Percentiles rank a stretch among this genome's conserved stretches.
Evolutionary conservation across 139 green algal genomes (phyloP).

Genomic region (Pleodorina starrii): DNA sequence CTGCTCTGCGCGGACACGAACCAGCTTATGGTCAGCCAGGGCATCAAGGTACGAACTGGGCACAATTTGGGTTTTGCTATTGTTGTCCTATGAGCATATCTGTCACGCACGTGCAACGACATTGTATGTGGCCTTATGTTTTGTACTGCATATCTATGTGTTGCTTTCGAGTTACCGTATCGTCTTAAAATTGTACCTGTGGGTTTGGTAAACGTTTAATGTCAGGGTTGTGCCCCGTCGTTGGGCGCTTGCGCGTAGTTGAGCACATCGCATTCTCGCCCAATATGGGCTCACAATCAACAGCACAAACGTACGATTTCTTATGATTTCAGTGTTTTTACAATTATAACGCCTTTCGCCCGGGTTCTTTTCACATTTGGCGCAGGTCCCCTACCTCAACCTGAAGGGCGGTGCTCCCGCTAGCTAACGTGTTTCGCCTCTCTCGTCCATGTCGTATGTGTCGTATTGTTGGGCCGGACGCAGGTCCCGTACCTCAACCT

Average conservation of each 20-base stretch:
- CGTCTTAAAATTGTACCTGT: too few species aligned
- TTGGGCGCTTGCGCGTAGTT: too few species aligned
- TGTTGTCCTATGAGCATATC: too few species aligned
- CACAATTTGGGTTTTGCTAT: too few species aligned
- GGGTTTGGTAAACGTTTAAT: too few species aligned
- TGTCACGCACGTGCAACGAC: too few species aligned
- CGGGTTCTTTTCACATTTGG: not conserved
- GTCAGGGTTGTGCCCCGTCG: too few species aligned
- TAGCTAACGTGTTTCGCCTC: not conserved
- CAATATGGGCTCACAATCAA: too few species aligned
- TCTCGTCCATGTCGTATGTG: not conserved
- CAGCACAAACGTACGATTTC: not conserved
- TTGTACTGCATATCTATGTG: too few species aligned
- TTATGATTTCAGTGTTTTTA: not conserved
- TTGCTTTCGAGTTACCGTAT: too few species aligned
- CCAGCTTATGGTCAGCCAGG: conserved; percentile 24
- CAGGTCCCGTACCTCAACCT: conserved; percentile 30
- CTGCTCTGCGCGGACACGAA: conserved; percentile 29
- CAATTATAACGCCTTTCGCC: not conserved
- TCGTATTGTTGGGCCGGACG: not conserved
- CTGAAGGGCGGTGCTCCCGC: not conserved
- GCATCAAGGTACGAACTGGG: conserved; percentile 18
- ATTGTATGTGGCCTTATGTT: too few species aligned
- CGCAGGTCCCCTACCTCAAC: conserved; percentile 25
- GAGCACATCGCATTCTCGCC: too few species aligned